A percentile compares a stretch with the other conserved stretches of the same genome.
Evolutionary conservation across 768 basidiomycete genomes (phyloP).

Genomic region (Hysterangium stoloniferum): DNA sequence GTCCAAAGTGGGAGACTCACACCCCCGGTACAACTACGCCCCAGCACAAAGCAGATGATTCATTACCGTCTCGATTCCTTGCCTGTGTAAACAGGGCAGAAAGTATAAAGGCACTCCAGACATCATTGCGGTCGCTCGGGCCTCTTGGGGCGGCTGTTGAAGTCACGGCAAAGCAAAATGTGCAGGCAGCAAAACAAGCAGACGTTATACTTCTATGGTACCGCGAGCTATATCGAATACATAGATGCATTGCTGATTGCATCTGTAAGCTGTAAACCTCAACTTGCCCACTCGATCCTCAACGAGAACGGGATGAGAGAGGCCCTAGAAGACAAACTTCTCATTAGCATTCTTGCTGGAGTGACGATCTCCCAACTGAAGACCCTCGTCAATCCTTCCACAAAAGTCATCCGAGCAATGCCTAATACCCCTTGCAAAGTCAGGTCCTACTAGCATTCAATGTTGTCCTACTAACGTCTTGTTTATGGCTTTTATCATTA

Average conservation of each 20-base stretch:
- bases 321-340: constrained; percentile 80
- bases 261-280: constrained; percentile 84
- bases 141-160: constrained; percentile 60
- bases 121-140: constrained; percentile 52
- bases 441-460: constrained; percentile 16
- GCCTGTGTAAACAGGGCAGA: constrained; percentile 82
- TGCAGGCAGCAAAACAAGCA: constrained; percentile 59
- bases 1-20: constrained; percentile 57
- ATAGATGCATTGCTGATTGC: not conserved
- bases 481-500: not conserved
- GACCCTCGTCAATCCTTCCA: constrained; percentile 65
- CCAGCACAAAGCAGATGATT: constrained; percentile 28
- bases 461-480: not conserved
- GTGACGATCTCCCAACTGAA: constrained; percentile 79
- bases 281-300: constrained; percentile 72
- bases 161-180: constrained; percentile 61
- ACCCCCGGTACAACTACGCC: constrained; percentile 73
- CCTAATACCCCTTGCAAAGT: constrained; percentile 97
- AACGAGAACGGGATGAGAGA: constrained; percentile 67
- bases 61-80: constrained; percentile 71
- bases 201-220: constrained; percentile 92
- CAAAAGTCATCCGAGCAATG: constrained; percentile 91
- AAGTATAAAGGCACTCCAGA: constrained; percentile 57
- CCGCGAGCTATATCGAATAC: constrained; percentile 21
- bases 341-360: constrained; percentile 97